These are phyloP conservation scores for Populus davidiana DNA, from an alignment of 345 rosid species.

Conservation along the genomic window DNA sequence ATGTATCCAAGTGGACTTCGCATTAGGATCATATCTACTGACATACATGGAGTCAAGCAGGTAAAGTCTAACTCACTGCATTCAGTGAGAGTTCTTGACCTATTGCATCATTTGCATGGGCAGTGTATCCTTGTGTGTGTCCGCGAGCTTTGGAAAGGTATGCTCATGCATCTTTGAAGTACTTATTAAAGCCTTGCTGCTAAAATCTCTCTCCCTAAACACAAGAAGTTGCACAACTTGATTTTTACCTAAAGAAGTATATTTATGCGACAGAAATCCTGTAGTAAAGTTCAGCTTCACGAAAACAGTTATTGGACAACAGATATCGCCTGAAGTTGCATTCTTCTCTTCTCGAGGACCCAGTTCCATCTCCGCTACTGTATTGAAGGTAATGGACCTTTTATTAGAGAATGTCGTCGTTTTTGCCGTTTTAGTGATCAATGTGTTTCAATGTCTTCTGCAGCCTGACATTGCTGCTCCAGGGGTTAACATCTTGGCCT, in stretches of 20 bases:
- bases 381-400: conserved; percentile 40
- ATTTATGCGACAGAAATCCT: conserved; percentile 37
- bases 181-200: too few relatives aligned
- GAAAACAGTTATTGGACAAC: conserved; percentile 38
- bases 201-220: too few relatives aligned
- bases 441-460: conserved; percentile 3
- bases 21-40: conserved; percentile 43
- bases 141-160: neutral
- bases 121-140: neutral
- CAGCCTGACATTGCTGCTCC: conserved; percentile 71
- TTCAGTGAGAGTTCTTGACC: neutral
- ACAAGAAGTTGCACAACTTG: neutral
- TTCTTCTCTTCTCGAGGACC: conserved; percentile 61
- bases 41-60: conserved; percentile 38
- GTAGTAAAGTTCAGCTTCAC: conserved; percentile 41
- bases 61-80: conserved; percentile 16
- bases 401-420: neutral
- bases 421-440: neutral
- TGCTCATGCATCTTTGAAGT: neutral
- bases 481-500: conserved; percentile 54
- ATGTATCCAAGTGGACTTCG: conserved; percentile 43
- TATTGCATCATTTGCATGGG: neutral
- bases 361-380: conserved; percentile 49
- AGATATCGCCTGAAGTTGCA: conserved; percentile 51
- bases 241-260: neutral